Conservation (phyloP, 1,284 basidiomycete species). For the Sparassis latifolia region DNA sequence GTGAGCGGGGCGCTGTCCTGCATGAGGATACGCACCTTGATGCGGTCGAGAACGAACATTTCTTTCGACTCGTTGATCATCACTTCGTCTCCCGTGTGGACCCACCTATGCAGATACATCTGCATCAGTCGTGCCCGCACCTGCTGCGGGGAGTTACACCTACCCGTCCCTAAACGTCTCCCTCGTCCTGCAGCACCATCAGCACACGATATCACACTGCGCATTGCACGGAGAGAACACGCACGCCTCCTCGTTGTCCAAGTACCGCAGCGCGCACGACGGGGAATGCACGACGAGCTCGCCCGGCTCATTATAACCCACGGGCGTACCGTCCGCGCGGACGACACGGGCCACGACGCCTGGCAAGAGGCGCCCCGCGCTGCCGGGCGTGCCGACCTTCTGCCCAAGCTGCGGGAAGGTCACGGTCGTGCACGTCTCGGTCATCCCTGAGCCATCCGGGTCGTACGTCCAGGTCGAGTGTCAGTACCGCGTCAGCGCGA, state of each 20-base stretch:
- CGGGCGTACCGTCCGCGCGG: slow-evolving; percentile 32
- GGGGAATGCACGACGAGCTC: slow-evolving; percentile 36
- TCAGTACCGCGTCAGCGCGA: neutral
- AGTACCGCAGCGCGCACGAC: slow-evolving; percentile 37
- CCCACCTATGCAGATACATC: slow-evolving; percentile 29
- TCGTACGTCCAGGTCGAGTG: neutral
- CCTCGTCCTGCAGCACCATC: slow-evolving; percentile 26
- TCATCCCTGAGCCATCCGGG: slow-evolving; percentile 28
- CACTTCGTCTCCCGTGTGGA: slow-evolving; percentile 40
- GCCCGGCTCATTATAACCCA: slow-evolving; percentile 33
- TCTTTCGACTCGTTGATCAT: slow-evolving; percentile 32
- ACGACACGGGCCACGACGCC: slow-evolving; percentile 33
- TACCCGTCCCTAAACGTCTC: slow-evolving; percentile 37
- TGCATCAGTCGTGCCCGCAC: neutral
- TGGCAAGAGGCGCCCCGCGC: slow-evolving; percentile 32
- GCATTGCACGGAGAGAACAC: slow-evolving; percentile 18
- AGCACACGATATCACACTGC: neutral
- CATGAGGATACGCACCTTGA: slow-evolving; percentile 27
- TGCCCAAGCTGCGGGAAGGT: slow-evolving; percentile 20
- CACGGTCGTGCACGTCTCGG: slow-evolving; percentile 42
- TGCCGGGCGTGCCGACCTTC: slow-evolving; percentile 24
- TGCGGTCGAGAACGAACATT: slow-evolving; percentile 37
- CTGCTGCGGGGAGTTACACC: neutral
- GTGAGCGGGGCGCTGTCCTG: neutral
- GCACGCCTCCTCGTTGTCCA: slow-evolving; percentile 40